These are phyloP conservation scores for Diutina pseudorugosa DNA, from an alignment of 1,139 yeast genomes.

Conservation along the genomic window DNA sequence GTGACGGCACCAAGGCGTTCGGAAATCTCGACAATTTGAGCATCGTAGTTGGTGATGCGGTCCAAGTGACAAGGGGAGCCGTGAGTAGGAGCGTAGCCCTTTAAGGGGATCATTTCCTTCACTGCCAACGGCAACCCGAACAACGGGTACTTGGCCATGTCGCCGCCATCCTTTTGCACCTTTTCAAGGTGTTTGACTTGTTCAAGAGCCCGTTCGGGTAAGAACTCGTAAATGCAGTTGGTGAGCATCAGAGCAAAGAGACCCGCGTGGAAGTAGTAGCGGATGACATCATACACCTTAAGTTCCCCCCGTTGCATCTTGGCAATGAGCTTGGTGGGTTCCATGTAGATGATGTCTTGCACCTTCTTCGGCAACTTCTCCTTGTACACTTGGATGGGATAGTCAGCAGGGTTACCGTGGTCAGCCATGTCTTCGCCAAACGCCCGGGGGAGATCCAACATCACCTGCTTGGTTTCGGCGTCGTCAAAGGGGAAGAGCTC, in stretches of 20 bases:
- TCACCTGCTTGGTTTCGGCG: conserved; percentile 7
- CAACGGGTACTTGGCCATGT: conserved; percentile 15
- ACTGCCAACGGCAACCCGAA: conserved; percentile 16
- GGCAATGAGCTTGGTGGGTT: conserved; percentile 21
- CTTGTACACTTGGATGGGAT: conserved; percentile 20
- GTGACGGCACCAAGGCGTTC: conserved; percentile 11
- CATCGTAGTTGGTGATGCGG: conserved; percentile 13
- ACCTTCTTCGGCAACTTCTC: conserved; percentile 27
- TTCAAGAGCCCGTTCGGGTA: conserved; percentile 42
- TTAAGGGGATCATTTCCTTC: conserved; percentile 13
- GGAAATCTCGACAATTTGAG: conserved; percentile 13
- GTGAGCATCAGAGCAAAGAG: conserved; percentile 43
- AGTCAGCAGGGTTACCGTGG: conserved; percentile 13
- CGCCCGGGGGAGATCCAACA: conserved; percentile 12
- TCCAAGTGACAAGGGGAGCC: conserved; percentile 13
- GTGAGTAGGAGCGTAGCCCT: conserved; percentile 8
- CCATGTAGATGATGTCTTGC: conserved; percentile 36
- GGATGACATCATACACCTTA: conserved; percentile 37
- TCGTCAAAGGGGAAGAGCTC: conserved; percentile 14
- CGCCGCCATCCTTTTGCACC: conserved; percentile 17
- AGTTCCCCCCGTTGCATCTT: conserved; percentile 25
- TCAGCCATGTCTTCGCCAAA: conserved; percentile 12
- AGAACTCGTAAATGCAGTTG: conserved; percentile 45
- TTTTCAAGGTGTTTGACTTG: conserved; percentile 46
- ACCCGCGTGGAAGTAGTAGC: conserved; percentile 38